Evolutionary conservation across 2,329 filamentous ascomycete species (phyloP).

Genomic region (Ploettnerulaceae sp.): DNA sequence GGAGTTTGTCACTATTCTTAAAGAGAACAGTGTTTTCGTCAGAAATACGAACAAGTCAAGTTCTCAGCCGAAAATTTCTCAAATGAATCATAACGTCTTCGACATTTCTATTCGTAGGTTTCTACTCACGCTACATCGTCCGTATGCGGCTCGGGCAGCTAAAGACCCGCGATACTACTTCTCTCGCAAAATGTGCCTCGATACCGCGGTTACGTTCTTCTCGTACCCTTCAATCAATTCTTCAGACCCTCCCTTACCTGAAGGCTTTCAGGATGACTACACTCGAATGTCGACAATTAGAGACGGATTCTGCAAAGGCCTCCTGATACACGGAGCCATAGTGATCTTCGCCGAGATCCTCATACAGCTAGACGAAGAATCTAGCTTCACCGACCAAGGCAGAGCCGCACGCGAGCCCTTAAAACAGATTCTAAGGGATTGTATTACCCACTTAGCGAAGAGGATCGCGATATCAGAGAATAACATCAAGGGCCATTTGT

Average conservation of each 20-base stretch:
- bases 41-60: not conserved
- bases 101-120: conserved; percentile 51
- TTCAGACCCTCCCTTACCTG: not conserved
- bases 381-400: conserved; percentile 32
- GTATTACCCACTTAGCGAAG: conserved; percentile 31
- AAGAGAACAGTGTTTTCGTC: conserved; percentile 19
- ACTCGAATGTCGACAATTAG: conserved; percentile 35
- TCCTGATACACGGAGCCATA: conserved; percentile 37
- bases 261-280: conserved; percentile 33
- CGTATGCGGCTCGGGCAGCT: conserved; percentile 41
- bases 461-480: conserved; percentile 40
- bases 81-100: conserved; percentile 40
- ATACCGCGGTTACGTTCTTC: conserved; percentile 35
- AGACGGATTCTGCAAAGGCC: conserved; percentile 41
- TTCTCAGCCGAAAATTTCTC: not conserved
- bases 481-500: conserved; percentile 42
- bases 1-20: conserved; percentile 38
- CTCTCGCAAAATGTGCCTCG: conserved; percentile 45
- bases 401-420: conserved; percentile 32
- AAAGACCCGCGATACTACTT: conserved; percentile 45
- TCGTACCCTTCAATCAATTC: conserved; percentile 13
- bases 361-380: conserved; percentile 41
- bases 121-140: conserved; percentile 48
- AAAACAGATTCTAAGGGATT: conserved; percentile 31
- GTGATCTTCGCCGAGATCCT: conserved; percentile 44